These are phyloP conservation scores for Lasiodiplodia citricola DNA, from an alignment of 2,329 filamentous ascomycete genomes.

Conservation along the genomic window DNA sequence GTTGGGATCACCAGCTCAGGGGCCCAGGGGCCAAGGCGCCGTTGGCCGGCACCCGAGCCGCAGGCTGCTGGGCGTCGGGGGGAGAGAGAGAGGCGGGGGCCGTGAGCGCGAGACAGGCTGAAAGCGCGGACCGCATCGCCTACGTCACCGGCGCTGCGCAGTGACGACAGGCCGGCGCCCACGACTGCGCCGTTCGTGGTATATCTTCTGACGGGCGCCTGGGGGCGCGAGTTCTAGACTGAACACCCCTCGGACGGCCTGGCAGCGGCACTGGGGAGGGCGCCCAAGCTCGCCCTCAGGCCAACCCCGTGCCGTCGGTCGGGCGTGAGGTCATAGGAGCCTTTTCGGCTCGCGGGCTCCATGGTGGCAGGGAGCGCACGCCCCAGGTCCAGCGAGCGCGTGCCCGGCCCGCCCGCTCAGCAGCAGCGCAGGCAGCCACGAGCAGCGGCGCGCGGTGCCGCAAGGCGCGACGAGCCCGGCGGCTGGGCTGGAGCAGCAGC, in stretches of 20 bases:
- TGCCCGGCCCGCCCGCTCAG: neutral
- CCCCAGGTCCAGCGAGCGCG: neutral
- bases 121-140: slow-evolving; percentile 5
- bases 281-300: slow-evolving; percentile 14
- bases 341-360: neutral
- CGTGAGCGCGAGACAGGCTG: slow-evolving; percentile 1
- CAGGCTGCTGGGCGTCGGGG: no score
- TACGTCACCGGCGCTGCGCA: slow-evolving; percentile 13
- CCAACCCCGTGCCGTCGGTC: neutral
- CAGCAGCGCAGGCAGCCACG: neutral
- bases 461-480: neutral
- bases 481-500: neutral
- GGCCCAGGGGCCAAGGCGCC: neutral
- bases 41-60: neutral
- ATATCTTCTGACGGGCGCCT: slow-evolving; percentile 23
- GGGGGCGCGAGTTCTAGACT: slow-evolving; percentile 19
- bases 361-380: neutral
- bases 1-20: slow-evolving; percentile 14
- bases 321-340: neutral
- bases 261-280: neutral
- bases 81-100: neutral
- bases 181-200: slow-evolving; percentile 8
- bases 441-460: neutral
- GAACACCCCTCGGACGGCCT: neutral
- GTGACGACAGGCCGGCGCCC: slow-evolving; percentile 3